Percentiles rank a stretch among this genome's conserved stretches.
phyloP scores from a whole-genome alignment of 2,329 filamentous ascomycete genomes.

The Neoascochyta sp. region DNA sequence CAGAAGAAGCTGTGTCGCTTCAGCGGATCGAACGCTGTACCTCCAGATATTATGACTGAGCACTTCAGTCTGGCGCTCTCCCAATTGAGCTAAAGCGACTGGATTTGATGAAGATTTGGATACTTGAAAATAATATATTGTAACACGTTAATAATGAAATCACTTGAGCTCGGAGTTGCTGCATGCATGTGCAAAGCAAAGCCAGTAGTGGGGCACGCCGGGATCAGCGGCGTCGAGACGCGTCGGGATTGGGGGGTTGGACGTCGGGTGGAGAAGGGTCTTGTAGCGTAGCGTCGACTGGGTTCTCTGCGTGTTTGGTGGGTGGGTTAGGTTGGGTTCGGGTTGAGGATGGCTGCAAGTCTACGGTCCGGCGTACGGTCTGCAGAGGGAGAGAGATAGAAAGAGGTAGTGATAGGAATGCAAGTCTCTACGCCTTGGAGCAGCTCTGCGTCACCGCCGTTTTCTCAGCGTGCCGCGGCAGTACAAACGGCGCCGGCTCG shows the following conservation, averaged over 20 bases:
- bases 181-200: too few species aligned
- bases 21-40: conserved; percentile 13
- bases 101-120: conserved; percentile 2
- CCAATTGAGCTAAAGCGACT: conserved; percentile 14
- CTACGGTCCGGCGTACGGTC: too few species aligned
- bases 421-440: too few species aligned
- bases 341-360: too few species aligned
- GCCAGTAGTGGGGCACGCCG: background rate
- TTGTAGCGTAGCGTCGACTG: too few species aligned
- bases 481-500: too few species aligned
- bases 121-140: background rate
- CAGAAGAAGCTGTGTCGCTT: conserved; percentile 11
- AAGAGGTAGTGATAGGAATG: too few species aligned
- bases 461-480: too few species aligned
- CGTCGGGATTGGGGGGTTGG: background rate
- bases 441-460: too few species aligned
- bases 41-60: conserved; percentile 12
- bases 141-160: background rate
- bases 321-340: too few species aligned
- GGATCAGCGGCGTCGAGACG: background rate
- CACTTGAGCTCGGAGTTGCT: background rate
- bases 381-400: too few species aligned
- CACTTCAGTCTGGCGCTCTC: conserved; percentile 13
- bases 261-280: background rate
- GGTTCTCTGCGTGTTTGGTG: too few species aligned